Evolutionary conservation across 768 basidiomycete genomes (phyloP).

Genomic region (Ramaria sp.): DNA sequence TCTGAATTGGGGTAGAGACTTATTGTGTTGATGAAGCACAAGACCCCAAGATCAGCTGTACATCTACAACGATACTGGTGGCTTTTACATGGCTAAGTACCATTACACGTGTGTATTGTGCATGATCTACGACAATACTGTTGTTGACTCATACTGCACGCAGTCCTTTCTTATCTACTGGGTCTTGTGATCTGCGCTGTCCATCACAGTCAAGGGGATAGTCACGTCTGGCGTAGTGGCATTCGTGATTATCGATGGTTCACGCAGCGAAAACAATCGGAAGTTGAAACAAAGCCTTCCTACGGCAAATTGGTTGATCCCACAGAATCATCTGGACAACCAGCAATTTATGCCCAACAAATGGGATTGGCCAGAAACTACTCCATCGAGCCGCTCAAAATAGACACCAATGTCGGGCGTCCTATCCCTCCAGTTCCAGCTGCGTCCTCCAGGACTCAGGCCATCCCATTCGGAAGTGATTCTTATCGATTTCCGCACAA

Average conservation of each 20-base stretch:
- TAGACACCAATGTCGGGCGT: background rate
- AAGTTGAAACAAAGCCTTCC: conserved; percentile 30
- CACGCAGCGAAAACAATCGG: conserved; percentile 21
- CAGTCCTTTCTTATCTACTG: conserved; percentile 53
- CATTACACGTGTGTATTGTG: conserved; percentile 27
- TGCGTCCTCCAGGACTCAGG: background rate
- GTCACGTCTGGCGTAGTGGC: conserved; percentile 39
- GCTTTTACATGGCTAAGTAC: conserved; percentile 50
- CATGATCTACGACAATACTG: background rate
- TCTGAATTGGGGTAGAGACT: background rate
- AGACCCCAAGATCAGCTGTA: conserved; percentile 23
- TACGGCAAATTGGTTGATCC: conserved; percentile 15
- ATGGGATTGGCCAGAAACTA: conserved; percentile 1
- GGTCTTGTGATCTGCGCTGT: conserved; percentile 34
- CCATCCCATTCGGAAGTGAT: background rate
- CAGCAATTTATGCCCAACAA: conserved; percentile 12
- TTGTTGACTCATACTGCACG: conserved; percentile 1
- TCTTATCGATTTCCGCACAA: background rate
- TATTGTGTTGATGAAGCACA: background rate
- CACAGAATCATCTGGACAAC: conserved; percentile 7
- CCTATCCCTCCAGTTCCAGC: conserved; percentile 12
- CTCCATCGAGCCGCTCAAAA: conserved; percentile 1
- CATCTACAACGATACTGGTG: conserved; percentile 42
- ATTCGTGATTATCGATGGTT: conserved; percentile 34
- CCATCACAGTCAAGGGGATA: conserved; percentile 34